Evolutionary conservation across 139 green algal species (phyloP).

Genomic region (Micractinium conductrix): DNA sequence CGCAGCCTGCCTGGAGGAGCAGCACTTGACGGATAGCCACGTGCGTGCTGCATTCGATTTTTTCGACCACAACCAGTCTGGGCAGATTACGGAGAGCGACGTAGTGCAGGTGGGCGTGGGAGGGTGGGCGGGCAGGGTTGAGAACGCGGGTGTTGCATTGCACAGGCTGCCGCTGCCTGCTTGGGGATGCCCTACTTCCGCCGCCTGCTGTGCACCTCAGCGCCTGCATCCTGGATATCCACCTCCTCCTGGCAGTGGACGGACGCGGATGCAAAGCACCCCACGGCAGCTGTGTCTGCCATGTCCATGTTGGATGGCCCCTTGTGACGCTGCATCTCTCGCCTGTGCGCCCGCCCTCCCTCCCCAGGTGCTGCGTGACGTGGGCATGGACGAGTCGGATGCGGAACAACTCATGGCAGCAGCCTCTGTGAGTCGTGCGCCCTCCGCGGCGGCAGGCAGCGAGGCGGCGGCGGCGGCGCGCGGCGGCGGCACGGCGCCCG

Average conservation of each 20-base stretch:
- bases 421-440: neutral
- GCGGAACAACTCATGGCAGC: slow-evolving; percentile 7
- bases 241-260: neutral
- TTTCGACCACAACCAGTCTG: slow-evolving; percentile 24
- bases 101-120: slow-evolving; percentile 1
- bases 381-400: neutral
- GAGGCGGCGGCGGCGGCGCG: neutral
- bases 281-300: too few species aligned
- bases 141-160: neutral
- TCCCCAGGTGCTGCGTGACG: neutral
- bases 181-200: too few species aligned
- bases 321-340: too few species aligned
- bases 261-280: too few species aligned
- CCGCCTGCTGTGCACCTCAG: too few species aligned
- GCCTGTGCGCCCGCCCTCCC: neutral
- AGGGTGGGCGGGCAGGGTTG: neutral
- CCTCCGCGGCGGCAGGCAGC: too few species aligned
- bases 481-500: neutral
- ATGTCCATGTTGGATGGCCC: too few species aligned
- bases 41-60: slow-evolving; percentile 38
- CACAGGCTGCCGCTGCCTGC: too few species aligned
- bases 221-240: too few species aligned
- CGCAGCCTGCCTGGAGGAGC: slow-evolving; percentile 29
- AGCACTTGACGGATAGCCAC: slow-evolving; percentile 20
- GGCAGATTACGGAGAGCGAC: slow-evolving; percentile 11